Conservation (phyloP, 139 green algal genomes). For the Closterium sp. region DNA sequence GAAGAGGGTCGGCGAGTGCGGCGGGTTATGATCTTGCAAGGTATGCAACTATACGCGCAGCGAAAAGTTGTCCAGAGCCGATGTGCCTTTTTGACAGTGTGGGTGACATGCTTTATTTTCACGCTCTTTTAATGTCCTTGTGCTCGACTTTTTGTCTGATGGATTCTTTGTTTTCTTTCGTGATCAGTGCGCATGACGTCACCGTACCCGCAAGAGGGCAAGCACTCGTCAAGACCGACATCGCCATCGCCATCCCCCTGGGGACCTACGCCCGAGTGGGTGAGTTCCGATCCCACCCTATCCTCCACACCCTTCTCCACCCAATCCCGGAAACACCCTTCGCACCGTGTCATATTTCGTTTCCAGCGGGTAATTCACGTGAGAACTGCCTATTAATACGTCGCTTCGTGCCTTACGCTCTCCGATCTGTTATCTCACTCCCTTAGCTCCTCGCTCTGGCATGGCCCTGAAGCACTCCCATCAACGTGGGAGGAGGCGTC, state of each 20-base stretch:
- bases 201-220: constrained; percentile 84
- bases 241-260: constrained; percentile 80
- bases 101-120: too few relatives aligned
- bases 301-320: not conserved
- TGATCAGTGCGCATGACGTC: constrained; percentile 77
- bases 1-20: not conserved
- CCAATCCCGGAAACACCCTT: not conserved
- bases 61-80: too few relatives aligned
- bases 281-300: not conserved
- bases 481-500: constrained; percentile 94
- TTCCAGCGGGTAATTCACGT: too few relatives aligned
- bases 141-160: not conserved
- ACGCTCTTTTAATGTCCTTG: not conserved
- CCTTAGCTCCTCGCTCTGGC: constrained; percentile 82
- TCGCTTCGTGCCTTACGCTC: not conserved
- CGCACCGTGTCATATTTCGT: too few relatives aligned
- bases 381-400: not conserved
- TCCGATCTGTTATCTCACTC: not conserved
- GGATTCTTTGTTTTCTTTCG: too few relatives aligned
- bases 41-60: not conserved
- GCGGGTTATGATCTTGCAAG: not conserved
- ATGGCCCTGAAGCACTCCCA: constrained; percentile 95
- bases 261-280: constrained; percentile 95
- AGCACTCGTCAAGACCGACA: constrained; percentile 79
- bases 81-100: too few relatives aligned